Evolutionary conservation across 805 yeast species (phyloP).

Genomic region (Wickerhamiella dianesei): DNA sequence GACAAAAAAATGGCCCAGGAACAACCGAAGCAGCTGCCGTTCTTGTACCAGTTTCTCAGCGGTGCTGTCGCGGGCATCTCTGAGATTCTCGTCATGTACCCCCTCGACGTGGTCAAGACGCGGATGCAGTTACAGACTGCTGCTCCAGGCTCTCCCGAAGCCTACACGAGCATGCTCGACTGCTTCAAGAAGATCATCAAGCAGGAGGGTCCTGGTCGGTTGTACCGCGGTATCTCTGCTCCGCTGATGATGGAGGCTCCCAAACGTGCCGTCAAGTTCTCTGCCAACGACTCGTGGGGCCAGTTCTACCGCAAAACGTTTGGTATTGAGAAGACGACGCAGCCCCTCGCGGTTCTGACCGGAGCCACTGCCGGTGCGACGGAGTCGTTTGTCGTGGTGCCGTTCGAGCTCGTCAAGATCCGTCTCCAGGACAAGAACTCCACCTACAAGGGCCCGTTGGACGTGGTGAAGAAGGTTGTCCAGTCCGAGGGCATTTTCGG

Average conservation of each 20-base stretch:
- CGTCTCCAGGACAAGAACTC: slow-evolving; percentile 83
- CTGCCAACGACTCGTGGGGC: slow-evolving; percentile 96
- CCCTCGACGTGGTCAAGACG: slow-evolving; percentile 92
- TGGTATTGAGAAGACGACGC: slow-evolving; percentile 58
- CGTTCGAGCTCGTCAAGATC: slow-evolving; percentile 91
- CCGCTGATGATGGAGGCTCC: slow-evolving; percentile 99
- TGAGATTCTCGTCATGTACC: slow-evolving; percentile 90
- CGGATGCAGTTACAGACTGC: slow-evolving; percentile 77
- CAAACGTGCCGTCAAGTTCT: slow-evolving; percentile 95
- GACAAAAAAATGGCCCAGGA: neutral
- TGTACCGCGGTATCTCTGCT: slow-evolving; percentile 88
- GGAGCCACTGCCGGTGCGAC: slow-evolving; percentile 99
- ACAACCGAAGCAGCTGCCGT: slow-evolving; percentile 40
- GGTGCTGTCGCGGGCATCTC: slow-evolving; percentile 98
- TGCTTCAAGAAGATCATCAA: slow-evolving; percentile 71
- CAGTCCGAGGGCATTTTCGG: slow-evolving; percentile 67
- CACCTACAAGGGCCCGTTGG: slow-evolving; percentile 69
- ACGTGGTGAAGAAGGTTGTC: slow-evolving; percentile 62
- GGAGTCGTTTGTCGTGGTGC: slow-evolving; percentile 93
- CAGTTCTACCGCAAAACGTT: slow-evolving; percentile 60
- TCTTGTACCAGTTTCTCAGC: slow-evolving; percentile 74
- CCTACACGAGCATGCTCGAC: slow-evolving; percentile 71
- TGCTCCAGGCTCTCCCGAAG: slow-evolving; percentile 29
- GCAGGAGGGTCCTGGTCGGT: slow-evolving; percentile 69
- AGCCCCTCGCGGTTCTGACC: slow-evolving; percentile 72